phyloP scores from a whole-genome alignment of 2,329 filamentous ascomycete species.

The Aspergillus japonicus region DNA sequence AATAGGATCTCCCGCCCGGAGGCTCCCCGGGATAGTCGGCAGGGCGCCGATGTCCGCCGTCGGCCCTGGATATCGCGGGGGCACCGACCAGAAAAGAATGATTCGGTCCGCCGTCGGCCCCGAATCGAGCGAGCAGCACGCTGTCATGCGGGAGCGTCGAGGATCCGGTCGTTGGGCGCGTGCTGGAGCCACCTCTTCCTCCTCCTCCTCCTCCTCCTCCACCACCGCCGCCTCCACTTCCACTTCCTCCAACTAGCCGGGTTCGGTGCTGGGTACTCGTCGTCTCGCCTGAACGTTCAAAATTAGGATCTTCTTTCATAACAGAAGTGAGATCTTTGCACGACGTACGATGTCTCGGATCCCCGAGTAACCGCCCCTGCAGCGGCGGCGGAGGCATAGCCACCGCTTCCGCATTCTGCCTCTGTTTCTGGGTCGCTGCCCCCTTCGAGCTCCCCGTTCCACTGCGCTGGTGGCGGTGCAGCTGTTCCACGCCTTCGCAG shows the following conservation, averaged over 20 bases:
- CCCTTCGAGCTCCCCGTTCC: slow-evolving; percentile 39
- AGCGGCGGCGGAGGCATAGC: slow-evolving; percentile 38
- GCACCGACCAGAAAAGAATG: neutral
- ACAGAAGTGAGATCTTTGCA: too few species aligned
- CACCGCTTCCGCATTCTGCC: slow-evolving; percentile 17
- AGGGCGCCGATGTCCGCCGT: neutral
- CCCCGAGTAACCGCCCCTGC: slow-evolving; percentile 21
- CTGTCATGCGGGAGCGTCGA: slow-evolving; percentile 20
- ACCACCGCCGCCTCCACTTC: neutral
- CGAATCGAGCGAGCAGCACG: slow-evolving; percentile 4
- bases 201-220: too few species aligned
- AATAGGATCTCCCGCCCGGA: neutral
- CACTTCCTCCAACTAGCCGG: slow-evolving; percentile 13
- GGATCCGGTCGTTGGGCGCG: slow-evolving; percentile 16
- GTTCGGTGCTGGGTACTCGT: slow-evolving; percentile 23
- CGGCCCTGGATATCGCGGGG: neutral
- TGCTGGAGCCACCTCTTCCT: neutral
- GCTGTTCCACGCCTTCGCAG: slow-evolving; percentile 34
- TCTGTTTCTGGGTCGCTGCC: neutral
- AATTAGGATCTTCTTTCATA: too few species aligned
- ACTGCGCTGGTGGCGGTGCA: slow-evolving; percentile 42
- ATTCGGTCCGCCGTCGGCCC: neutral
- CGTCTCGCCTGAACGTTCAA: neutral
- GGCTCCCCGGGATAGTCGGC: neutral
- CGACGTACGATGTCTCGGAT: slow-evolving; percentile 25